Evolutionary conservation across 2,329 filamentous ascomycete species (phyloP), one percentile per base, ranked within the genome.

Genomic region (Aureobasidium sp.): DNA sequence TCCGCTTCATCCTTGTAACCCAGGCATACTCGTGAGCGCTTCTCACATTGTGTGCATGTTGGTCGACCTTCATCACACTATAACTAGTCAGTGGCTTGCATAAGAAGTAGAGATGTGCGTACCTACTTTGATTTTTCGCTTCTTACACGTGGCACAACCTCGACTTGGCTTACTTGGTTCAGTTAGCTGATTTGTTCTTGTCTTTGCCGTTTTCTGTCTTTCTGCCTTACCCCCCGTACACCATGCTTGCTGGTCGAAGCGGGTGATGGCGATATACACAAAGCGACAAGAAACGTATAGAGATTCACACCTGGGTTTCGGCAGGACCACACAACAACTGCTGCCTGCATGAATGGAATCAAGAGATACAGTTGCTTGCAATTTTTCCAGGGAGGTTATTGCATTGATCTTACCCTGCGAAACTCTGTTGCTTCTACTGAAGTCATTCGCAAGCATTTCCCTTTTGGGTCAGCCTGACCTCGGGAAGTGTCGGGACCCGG

Each of bases 101-200:
- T 23, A 10, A 10, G 23, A 4, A 45, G 37, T 2, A 45, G 9
- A 33, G 11, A n/a, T n/a, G 21, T 21, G 19, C 29, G 46, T 46
- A 37, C 53, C 9, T 78, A 87, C 87, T 81, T 89, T 89, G 69
- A 90, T 89, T 66, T 86, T 80, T 65, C 87, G 80, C 37, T 81
- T 86, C 70, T 86, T 82, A 71, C 87, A 90, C 82, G 86, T 89
- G 74, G 88, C 86, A 68, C 87, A 90, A 67, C 86, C 87, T 53
- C 72, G 69, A 62, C 70, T 73, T 38, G 74, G 74, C 64, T 58
- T 58, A 6, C 55, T 58, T 38, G 13, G 13, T 21, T 1, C 5
- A 25, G n/a, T 58, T 31, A 58, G 55, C 23, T 31, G 19, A 38
- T 13, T 2, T n/a, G 45, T 29, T 49, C 25, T 21, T 23, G 11